These are phyloP conservation scores for Talaromyces sp. DNA, from an alignment of 2,329 filamentous ascomycete species.

Conservation along the genomic window DNA sequence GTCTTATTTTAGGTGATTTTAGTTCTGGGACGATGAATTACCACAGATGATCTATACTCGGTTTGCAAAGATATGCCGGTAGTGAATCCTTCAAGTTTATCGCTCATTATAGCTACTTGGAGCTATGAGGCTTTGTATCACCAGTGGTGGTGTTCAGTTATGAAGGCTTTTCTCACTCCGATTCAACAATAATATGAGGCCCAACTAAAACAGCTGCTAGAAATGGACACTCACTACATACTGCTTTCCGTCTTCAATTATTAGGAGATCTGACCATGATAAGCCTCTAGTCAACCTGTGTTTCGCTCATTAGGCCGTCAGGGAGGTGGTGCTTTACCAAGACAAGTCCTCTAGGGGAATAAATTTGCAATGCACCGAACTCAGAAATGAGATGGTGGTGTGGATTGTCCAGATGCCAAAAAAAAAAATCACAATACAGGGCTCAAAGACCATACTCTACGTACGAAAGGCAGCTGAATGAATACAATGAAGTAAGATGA, in stretches of 20 bases:
- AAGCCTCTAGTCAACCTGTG: background rate
- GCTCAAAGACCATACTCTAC: too few relatives aligned
- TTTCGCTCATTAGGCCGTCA: background rate
- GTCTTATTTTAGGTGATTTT: background rate
- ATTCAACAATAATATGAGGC: background rate
- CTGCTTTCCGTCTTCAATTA: too few relatives aligned
- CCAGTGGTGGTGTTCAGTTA: background rate
- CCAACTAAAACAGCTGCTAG: too few relatives aligned
- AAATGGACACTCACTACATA: too few relatives aligned
- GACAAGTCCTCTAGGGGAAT: background rate
- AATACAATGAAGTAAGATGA: too few relatives aligned
- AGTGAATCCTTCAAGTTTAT: background rate
- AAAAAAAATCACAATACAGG: too few relatives aligned
- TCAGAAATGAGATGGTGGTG: too few relatives aligned
- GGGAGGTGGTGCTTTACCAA: background rate
- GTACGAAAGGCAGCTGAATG: too few relatives aligned
- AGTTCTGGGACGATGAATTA: background rate
- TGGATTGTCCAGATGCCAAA: too few relatives aligned
- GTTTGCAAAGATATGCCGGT: background rate
- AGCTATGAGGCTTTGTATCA: background rate
- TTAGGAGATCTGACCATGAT: too few relatives aligned
- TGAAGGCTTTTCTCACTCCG: background rate
- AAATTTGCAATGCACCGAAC: background rate
- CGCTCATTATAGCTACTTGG: background rate
- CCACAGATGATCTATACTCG: background rate